Percentiles rank a stretch among this genome's conserved stretches.
phyloP scores from a whole-genome alignment of 2,329 filamentous ascomycete genomes.

The Arthrobotrys musiformis region DNA sequence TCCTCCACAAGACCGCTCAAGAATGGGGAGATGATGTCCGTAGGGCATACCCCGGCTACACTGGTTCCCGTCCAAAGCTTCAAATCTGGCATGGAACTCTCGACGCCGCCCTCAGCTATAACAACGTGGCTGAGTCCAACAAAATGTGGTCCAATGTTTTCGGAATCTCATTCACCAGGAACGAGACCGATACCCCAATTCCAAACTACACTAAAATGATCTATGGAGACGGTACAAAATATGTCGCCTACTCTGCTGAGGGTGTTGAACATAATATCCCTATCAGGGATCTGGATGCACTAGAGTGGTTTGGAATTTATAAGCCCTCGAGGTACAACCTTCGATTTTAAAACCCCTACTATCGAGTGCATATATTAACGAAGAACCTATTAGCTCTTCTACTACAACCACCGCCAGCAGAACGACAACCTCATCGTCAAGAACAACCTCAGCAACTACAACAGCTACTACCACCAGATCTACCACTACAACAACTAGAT shows the following conservation, averaged over 20 bases:
- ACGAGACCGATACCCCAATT: slow-evolving; percentile 59
- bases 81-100: slow-evolving; percentile 62
- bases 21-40: slow-evolving; percentile 59
- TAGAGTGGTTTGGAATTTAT: slow-evolving; percentile 47
- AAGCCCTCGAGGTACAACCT: slow-evolving; percentile 1
- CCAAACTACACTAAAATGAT: slow-evolving; percentile 61
- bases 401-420: slow-evolving; percentile 13
- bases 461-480: slow-evolving; percentile 17
- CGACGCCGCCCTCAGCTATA: slow-evolving; percentile 60
- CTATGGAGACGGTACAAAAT: slow-evolving; percentile 61
- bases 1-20: slow-evolving; percentile 32
- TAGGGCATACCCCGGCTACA: slow-evolving; percentile 62
- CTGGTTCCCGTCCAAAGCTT: slow-evolving; percentile 61
- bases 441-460: neutral
- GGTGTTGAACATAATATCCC: slow-evolving; percentile 54
- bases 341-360: neutral
- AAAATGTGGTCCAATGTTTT: slow-evolving; percentile 60
- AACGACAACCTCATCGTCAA: slow-evolving; percentile 9
- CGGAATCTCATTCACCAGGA: slow-evolving; percentile 57
- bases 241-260: slow-evolving; percentile 60
- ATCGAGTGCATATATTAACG: neutral
- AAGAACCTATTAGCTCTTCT: neutral
- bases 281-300: slow-evolving; percentile 29
- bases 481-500: neutral
- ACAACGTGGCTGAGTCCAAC: slow-evolving; percentile 59